phyloP scores from a whole-genome alignment of 805 yeast species.

The Candida broadrunensis region DNA sequence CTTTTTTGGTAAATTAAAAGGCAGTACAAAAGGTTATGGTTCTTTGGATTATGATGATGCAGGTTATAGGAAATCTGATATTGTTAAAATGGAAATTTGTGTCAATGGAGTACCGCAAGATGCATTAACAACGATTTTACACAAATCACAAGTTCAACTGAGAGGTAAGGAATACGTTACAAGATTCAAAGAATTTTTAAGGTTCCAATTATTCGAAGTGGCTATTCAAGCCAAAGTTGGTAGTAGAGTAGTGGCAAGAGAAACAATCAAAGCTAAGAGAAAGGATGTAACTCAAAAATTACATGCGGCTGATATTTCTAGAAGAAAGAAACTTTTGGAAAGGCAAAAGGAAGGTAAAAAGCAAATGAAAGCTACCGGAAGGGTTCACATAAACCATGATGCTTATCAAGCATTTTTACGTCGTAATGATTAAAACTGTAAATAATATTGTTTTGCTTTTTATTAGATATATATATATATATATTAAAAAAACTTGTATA shows the following conservation, averaged over 20 bases:
- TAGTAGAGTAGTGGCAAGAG: slow-evolving; percentile 79
- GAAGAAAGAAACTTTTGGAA: slow-evolving; percentile 82
- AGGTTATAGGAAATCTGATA: slow-evolving; percentile 77
- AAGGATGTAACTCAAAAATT: slow-evolving; percentile 92
- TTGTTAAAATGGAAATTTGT: slow-evolving; percentile 82
- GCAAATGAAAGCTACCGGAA: slow-evolving; percentile 74
- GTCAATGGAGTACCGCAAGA: slow-evolving; percentile 90
- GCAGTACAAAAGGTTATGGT: slow-evolving; percentile 88
- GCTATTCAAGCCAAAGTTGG: slow-evolving; percentile 87
- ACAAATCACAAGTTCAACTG: slow-evolving; percentile 67
- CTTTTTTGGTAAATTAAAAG: slow-evolving; percentile 90
- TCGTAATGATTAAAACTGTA: slow-evolving; percentile 15
- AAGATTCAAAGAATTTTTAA: slow-evolving; percentile 73
- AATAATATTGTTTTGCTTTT: too few species aligned
- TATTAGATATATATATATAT: too few species aligned
- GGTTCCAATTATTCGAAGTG: slow-evolving; percentile 86
- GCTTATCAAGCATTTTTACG: slow-evolving; percentile 85
- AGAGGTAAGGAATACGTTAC: slow-evolving; percentile 81
- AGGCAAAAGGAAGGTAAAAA: slow-evolving; percentile 95
- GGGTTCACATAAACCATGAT: slow-evolving; percentile 73
- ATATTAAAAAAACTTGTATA: not conserved
- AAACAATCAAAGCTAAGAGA: slow-evolving; percentile 88
- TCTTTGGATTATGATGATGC: slow-evolving; percentile 92
- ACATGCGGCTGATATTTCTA: slow-evolving; percentile 89
- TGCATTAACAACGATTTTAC: slow-evolving; percentile 90